phyloP scores from a whole-genome alignment of 2,329 filamentous ascomycete species.

The Eurotiales sp. region DNA sequence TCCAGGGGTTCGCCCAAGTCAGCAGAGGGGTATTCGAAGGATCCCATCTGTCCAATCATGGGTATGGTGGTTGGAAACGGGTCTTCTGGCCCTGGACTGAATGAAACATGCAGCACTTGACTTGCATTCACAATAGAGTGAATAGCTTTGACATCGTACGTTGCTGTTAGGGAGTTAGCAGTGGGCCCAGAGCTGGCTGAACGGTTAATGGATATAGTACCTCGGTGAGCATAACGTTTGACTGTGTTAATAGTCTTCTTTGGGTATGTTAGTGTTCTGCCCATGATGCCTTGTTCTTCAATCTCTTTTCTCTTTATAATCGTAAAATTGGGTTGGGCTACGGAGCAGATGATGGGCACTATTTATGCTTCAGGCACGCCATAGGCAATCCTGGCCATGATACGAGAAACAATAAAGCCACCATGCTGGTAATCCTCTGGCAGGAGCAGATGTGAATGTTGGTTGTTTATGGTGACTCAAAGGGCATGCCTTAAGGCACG shows the following conservation, averaged over 20 bases:
- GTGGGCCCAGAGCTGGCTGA: neutral
- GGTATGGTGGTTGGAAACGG: constrained; percentile 75
- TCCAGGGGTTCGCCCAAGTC: constrained; percentile 63
- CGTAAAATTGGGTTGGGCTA: too few relatives aligned
- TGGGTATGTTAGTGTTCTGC: constrained; percentile 53
- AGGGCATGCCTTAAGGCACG: too few relatives aligned
- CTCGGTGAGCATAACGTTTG: constrained; percentile 63
- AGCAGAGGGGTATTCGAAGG: constrained; percentile 61
- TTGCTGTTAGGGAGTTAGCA: constrained; percentile 44
- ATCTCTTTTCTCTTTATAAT: too few relatives aligned
- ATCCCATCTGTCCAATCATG: constrained; percentile 82
- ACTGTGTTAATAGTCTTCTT: constrained; percentile 62
- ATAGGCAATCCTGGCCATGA: too few relatives aligned
- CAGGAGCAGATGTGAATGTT: too few relatives aligned
- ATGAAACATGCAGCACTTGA: constrained; percentile 77
- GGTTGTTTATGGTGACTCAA: too few relatives aligned
- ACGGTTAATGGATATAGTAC: constrained; percentile 42
- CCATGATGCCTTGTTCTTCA: constrained; percentile 27
- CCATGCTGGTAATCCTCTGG: too few relatives aligned
- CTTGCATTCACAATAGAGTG: constrained; percentile 70
- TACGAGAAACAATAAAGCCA: too few relatives aligned
- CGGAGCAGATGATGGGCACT: too few relatives aligned
- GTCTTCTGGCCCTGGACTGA: constrained; percentile 57
- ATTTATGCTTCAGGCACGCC: too few relatives aligned
- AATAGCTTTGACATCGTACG: constrained; percentile 69